A percentile compares a stretch with the other conserved stretches of the same genome.
These are phyloP conservation scores for Penicillium brevicompactum DNA, from an alignment of 2,329 filamentous ascomycete genomes.

Conservation along the genomic window DNA sequence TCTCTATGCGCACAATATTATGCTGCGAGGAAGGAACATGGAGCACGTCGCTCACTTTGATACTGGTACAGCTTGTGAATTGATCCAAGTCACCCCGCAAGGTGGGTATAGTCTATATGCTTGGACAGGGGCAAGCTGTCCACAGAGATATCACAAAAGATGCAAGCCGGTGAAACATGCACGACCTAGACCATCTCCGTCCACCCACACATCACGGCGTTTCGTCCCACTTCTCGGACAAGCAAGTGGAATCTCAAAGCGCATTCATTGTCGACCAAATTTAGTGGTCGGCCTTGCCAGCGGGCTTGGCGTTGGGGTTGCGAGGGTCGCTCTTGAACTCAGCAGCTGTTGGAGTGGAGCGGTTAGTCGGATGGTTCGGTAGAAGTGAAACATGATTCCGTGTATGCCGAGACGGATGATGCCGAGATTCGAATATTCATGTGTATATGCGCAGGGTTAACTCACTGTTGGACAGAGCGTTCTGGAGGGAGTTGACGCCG, in stretches of 20 bases:
- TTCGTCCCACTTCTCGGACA: conserved; percentile 15
- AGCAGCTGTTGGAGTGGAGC: conserved; percentile 61
- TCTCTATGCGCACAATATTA: background rate
- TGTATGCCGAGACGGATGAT: background rate
- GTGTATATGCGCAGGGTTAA: conserved; percentile 24
- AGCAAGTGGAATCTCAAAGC: conserved; percentile 19
- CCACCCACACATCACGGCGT: conserved; percentile 15
- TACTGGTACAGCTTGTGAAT: conserved; percentile 45
- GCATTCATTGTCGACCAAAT: conserved; percentile 19
- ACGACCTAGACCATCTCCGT: conserved; percentile 21
- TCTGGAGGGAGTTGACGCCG: conserved; percentile 84
- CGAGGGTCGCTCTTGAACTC: conserved; percentile 97
- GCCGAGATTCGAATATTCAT: background rate
- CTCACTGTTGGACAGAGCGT: conserved; percentile 76
- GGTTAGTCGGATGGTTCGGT: conserved; percentile 22
- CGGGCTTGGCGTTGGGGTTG: conserved; percentile 58
- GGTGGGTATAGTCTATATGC: conserved; percentile 40
- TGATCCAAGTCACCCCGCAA: conserved; percentile 36
- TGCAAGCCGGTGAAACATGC: conserved; percentile 21
- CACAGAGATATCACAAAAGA: conserved; percentile 28
- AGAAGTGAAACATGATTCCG: background rate
- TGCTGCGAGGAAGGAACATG: background rate
- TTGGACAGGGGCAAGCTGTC: conserved; percentile 39
- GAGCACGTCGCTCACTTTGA: background rate
- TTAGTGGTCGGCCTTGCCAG: conserved; percentile 38